Evolutionary conservation across 2,329 filamentous ascomycete species (phyloP), one percentile per base, ranked within the genome.

Genomic region (Botrytis fragariae): DNA sequence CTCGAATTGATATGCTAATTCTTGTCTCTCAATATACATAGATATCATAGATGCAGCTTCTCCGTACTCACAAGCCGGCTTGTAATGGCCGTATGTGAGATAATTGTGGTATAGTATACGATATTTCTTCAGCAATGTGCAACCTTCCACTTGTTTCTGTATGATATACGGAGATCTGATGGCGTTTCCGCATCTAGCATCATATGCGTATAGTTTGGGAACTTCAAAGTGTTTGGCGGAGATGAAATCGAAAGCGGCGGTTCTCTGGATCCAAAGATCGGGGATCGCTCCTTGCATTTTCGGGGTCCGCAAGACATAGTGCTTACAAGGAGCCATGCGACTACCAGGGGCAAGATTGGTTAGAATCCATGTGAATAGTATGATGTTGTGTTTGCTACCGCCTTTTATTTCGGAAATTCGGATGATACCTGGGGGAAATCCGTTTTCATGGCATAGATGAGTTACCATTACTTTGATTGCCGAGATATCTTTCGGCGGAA

Each of bases 271-370:
- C 51, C 51, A 57, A 9, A 57, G 51, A 3, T 57, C 51, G 51
- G 51, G 51, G 3, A 57, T 29, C 3, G 9, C n/a, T 18, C n/a
- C n/a, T 18, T 57, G 14, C 6, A 18, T 57, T 29, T 6, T 29
- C 1, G 37, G n/a, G 18, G 65, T 69, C 4, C 48, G 22, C n/a
- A 69, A 9, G 29, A 69, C 65, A 16, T 37, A 69, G 37, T 20
- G 25, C 12, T 9, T 4, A 4, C 1, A 20, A 4, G 2, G n/a
- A 0, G 2, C 35, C 20, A 22, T 37, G 12, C 12, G 1, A 9
- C n/a, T 29, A 57, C 16, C 35, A 0, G 3, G 25, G 5, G 37
- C 1, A 16, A 18, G 7, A 0, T 4, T 42, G 4, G 29, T 16
- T 37, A 57, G 29, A 12, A 57, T 16, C 39, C 48, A 69, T 29